Percentiles rank a stretch among this genome's conserved stretches.
phyloP scores from a whole-genome alignment of 352 stramenopile genomes.

The Thraustochytrium striatum region DNA sequence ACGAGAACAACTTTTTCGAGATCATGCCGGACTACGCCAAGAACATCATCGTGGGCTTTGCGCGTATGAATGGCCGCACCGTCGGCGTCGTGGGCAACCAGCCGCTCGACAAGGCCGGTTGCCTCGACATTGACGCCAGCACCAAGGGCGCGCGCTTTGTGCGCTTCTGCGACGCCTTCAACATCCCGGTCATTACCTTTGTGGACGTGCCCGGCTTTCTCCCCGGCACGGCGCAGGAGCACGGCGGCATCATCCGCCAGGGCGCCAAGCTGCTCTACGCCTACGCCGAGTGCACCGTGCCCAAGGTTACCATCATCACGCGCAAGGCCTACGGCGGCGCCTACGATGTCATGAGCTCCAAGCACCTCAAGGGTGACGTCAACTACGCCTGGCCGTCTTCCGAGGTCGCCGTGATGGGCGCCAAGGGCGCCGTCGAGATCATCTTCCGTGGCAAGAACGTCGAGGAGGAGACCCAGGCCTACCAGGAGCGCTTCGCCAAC shows the following conservation, averaged over 20 bases:
- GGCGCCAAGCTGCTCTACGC: slow-evolving; percentile 96
- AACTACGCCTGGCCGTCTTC: slow-evolving; percentile 89
- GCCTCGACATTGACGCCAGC: slow-evolving; percentile 93
- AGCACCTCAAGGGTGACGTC: slow-evolving; percentile 89
- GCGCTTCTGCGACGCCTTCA: slow-evolving; percentile 95
- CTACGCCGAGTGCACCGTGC: slow-evolving; percentile 93
- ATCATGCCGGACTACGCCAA: slow-evolving; percentile 93
- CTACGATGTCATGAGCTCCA: slow-evolving; percentile 98
- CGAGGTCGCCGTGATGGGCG: slow-evolving; percentile 83
- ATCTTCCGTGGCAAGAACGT: slow-evolving; percentile 94
- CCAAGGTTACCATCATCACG: slow-evolving; percentile 98
- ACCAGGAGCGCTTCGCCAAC: slow-evolving; percentile 91
- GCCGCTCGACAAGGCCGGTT: slow-evolving; percentile 90
- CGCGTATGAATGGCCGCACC: slow-evolving; percentile 88
- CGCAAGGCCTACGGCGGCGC: slow-evolving; percentile 96
- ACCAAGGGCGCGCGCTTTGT: slow-evolving; percentile 96
- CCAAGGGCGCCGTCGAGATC: slow-evolving; percentile 94
- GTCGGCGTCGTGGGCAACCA: slow-evolving; percentile 97
- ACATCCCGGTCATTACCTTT: slow-evolving; percentile 96
- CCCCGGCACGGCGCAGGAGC: slow-evolving; percentile 87
- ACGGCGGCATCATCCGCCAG: slow-evolving; percentile 91
- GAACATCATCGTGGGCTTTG: slow-evolving; percentile 96
- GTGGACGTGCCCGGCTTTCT: slow-evolving; percentile 98
- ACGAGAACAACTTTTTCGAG: slow-evolving; percentile 93
- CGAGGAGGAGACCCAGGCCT: slow-evolving; percentile 84